Base-by-base conservation (phyloP, 768 basidiomycete species). In the Mycena crocata region DNA sequence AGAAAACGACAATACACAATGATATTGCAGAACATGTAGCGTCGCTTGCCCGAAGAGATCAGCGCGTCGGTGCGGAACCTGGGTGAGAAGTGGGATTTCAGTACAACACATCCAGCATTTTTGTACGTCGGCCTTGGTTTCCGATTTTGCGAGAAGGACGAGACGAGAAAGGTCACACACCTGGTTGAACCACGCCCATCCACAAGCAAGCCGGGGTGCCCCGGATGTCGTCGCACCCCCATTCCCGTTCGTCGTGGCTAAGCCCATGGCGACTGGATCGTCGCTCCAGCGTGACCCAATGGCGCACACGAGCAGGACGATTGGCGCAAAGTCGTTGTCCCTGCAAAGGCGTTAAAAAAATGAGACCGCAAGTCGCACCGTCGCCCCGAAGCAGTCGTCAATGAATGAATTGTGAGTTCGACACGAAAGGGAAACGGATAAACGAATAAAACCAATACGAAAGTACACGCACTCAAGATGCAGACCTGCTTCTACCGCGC, bases 11-110 rank as follows among this genome's bases (percentile, higher is more conserved):
- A n/a, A n/a, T 70, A 84, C 85, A 45, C 80, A 81, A 73, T 89
- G 89, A 39, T 84, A 83, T 73, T 96, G 95, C 50, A 96, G 75
- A 67, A 95, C 94, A 74, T 87, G 90, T 62, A 95, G 73, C 5
- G 84, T 78, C 1, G 93, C 91, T 7, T 90, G 87, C 0, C 83
- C 79, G 15, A 94, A 78, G n/a, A 93, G 77, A 0, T 85, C 86
- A 71, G 85, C 87, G 59, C 87, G 87, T 42, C 90, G 84, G 73
- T 85, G 83, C 62, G 92, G 86, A 26, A 60, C 59, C 59, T 60
- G 23, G 6, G 21, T n/a, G n/a, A n/a, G n/a, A n/a, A n/a, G n/a
- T n/a, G n/a, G n/a, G n/a, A n/a, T n/a, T n/a, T n/a, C n/a, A n/a
- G n/a, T n/a, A n/a, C n/a, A n/a, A n/a, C n/a, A n/a, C n/a, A n/a